These are phyloP conservation scores for Colletotrichum sp. DNA, from an alignment of 2,329 filamentous ascomycete species.

Conservation along the genomic window DNA sequence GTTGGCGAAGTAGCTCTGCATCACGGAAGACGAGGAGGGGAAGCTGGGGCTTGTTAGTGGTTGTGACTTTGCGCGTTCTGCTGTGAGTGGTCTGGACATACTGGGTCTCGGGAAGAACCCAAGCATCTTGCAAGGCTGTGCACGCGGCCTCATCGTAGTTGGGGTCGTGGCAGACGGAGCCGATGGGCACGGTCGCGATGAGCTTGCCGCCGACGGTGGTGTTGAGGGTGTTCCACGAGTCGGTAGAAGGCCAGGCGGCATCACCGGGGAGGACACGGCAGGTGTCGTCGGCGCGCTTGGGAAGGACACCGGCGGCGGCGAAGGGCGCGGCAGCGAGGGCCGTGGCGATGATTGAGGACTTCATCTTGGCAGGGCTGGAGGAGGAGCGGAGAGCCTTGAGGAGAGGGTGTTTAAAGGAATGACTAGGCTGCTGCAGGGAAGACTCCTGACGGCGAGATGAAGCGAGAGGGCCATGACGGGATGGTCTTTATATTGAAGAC, in stretches of 20 bases:
- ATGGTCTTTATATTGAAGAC: slow-evolving; percentile 17
- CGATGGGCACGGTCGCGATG: slow-evolving; percentile 57
- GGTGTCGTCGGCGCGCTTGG: slow-evolving; percentile 2
- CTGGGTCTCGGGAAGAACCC: slow-evolving; percentile 39
- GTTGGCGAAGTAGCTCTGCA: slow-evolving; percentile 42
- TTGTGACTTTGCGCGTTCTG: neutral
- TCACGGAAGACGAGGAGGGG: slow-evolving; percentile 42
- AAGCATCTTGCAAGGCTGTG: slow-evolving; percentile 35
- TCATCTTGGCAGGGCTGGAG: slow-evolving; percentile 11
- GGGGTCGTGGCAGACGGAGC: slow-evolving; percentile 54
- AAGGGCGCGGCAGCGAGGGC: slow-evolving; percentile 10
- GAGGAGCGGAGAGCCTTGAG: neutral
- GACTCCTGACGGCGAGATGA: slow-evolving; percentile 8
- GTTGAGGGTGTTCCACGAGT: slow-evolving; percentile 57
- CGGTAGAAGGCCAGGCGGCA: slow-evolving; percentile 53
- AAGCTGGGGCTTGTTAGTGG: slow-evolving; percentile 27
- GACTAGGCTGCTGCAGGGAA: slow-evolving; percentile 19
- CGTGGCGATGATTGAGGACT: slow-evolving; percentile 6
- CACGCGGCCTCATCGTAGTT: slow-evolving; percentile 50
- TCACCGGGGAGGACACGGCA: slow-evolving; percentile 56
- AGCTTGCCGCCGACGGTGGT: slow-evolving; percentile 53
- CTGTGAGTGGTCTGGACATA: slow-evolving; percentile 23
- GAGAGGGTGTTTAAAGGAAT: neutral
- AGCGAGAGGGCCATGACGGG: neutral
- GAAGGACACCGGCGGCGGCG: slow-evolving; percentile 8